Percentiles rank a stretch among this genome's conserved stretches.
Conservation (phyloP, 2,329 filamentous ascomycete genomes). For the Lasiodiplodia gonubiensis region DNA sequence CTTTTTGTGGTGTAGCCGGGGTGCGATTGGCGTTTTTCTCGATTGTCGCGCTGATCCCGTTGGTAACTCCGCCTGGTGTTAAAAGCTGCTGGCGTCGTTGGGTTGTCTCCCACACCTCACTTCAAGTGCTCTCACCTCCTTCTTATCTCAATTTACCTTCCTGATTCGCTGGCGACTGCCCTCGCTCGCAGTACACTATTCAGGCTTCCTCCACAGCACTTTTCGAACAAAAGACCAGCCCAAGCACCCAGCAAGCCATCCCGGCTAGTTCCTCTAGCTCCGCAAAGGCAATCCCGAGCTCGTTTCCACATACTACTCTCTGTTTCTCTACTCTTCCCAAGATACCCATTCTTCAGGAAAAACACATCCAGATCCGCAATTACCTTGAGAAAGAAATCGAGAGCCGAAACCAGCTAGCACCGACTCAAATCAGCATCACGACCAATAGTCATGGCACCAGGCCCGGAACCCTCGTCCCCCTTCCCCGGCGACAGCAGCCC, state of each 20-base stretch:
- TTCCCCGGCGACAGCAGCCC: not conserved
- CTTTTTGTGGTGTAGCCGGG: not conserved
- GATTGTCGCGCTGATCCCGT: constrained; percentile 6
- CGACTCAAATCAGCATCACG: not conserved
- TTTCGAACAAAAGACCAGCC: not conserved
- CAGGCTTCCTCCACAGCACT: not conserved
- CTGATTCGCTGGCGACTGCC: not conserved
- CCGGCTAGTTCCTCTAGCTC: not conserved
- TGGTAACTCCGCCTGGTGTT: not conserved
- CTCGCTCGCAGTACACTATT: not conserved
- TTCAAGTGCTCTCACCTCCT: not conserved
- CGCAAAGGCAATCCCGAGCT: not conserved
- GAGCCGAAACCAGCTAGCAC: not conserved
- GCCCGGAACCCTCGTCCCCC: not conserved
- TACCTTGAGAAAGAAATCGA: not conserved
- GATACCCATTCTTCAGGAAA: not conserved
- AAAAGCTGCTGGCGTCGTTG: constrained; percentile 2
- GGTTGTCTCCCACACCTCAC: not conserved
- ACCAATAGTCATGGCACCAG: not conserved
- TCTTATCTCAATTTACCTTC: not conserved
- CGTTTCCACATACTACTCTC: not conserved
- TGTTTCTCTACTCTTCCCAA: not conserved
- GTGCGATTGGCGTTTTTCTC: not conserved
- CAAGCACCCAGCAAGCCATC: not conserved
- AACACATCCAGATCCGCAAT: not conserved